phyloP scores from a whole-genome alignment of 176 grass and related monocot genomes.

The Zoysia japonica region DNA sequence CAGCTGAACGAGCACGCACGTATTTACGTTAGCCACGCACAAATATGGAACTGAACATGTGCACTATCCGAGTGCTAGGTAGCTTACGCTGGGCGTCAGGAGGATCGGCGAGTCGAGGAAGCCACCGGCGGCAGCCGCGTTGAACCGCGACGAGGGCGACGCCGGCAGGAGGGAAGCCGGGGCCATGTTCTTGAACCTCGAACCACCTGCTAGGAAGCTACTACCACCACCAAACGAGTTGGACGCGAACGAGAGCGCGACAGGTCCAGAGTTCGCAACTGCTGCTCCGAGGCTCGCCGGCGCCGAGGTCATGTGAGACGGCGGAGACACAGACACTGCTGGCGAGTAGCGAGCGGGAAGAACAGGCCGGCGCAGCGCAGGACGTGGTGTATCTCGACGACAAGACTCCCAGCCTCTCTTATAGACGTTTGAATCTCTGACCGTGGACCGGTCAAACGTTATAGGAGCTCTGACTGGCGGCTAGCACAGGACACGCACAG shows the following conservation, averaged over 20 bases:
- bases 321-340: too few relatives aligned
- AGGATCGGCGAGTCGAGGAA: constrained; percentile 78
- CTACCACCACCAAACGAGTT: constrained; percentile 32
- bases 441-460: constrained; percentile 68
- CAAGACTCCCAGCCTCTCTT: constrained; percentile 16
- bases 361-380: not conserved
- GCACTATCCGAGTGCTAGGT: not conserved
- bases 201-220: not conserved
- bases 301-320: too few relatives aligned
- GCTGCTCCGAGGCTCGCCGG: constrained; percentile 34
- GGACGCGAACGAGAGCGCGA: constrained; percentile 44
- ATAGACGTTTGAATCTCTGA: constrained; percentile 75
- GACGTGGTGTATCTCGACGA: constrained; percentile 22
- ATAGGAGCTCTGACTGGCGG: constrained; percentile 57
- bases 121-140: constrained; percentile 34
- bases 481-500: not conserved
- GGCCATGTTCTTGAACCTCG: constrained; percentile 53
- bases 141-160: constrained; percentile 64
- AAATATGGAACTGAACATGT: not conserved
- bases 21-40: constrained; percentile 1
- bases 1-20: constrained; percentile 36
- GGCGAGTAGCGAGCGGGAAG: not conserved
- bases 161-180: constrained; percentile 50
- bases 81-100: constrained; percentile 74
- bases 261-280: constrained; percentile 37